phyloP scores from a whole-genome alignment of 192 early-diverging fungal species.

The Coemansia sp. region DNA sequence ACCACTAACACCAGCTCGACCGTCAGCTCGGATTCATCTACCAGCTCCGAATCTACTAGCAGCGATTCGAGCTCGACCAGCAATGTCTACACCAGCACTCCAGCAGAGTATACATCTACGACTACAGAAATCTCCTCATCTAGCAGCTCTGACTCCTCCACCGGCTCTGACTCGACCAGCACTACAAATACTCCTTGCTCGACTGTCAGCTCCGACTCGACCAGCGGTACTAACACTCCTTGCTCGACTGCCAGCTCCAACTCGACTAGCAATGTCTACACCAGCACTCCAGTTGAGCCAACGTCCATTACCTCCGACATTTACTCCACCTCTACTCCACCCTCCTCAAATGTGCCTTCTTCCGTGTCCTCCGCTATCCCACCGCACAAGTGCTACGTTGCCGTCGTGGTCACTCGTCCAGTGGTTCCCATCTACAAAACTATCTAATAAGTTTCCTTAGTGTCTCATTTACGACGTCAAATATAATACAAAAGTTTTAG shows the following conservation, averaged over 20 bases:
- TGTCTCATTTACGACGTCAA: background rate
- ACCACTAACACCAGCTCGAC: background rate
- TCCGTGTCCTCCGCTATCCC: background rate
- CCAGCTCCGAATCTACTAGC: background rate
- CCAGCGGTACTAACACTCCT: background rate
- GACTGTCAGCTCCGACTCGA: background rate
- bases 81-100: background rate
- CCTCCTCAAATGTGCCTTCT: background rate
- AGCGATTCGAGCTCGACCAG: background rate
- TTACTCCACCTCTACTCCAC: background rate
- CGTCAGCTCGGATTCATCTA: too few relatives aligned
- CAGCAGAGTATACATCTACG: background rate
- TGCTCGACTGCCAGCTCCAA: background rate
- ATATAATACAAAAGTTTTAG: background rate
- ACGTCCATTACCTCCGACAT: background rate
- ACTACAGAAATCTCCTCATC: background rate
- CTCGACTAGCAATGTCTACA: background rate
- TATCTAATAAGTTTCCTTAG: background rate
- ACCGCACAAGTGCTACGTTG: constrained; percentile 1
- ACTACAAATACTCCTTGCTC: background rate
- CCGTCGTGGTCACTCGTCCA: constrained; percentile 1
- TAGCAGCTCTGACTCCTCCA: too few relatives aligned
- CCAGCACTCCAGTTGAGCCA: background rate
- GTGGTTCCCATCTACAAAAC: background rate
- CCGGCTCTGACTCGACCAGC: background rate